These are phyloP conservation scores for Porodaedalea pini DNA, from an alignment of 1,284 basidiomycete genomes.

Conservation along the genomic window DNA sequence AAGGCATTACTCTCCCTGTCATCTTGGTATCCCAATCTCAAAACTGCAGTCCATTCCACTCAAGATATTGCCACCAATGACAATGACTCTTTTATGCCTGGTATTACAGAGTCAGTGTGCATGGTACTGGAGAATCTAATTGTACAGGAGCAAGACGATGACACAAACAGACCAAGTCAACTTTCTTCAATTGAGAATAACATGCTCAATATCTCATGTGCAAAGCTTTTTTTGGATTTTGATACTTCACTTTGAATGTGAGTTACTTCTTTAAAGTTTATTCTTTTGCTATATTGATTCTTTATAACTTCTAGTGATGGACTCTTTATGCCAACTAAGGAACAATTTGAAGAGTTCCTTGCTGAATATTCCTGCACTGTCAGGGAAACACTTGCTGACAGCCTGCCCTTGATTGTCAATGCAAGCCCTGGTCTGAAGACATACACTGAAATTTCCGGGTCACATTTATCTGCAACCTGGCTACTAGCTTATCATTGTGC, in stretches of 20 bases:
- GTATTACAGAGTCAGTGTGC: neutral
- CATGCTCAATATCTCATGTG: neutral
- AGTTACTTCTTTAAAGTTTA: neutral
- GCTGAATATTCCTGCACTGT: no score
- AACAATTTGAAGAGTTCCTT: no score
- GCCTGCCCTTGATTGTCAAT: no score
- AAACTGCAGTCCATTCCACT: neutral
- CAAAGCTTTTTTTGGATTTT: neutral
- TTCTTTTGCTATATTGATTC: no score
- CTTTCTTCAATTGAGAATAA: neutral
- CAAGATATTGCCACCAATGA: neutral
- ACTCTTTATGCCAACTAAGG: no score
- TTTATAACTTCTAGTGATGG: no score
- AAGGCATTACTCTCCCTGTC: neutral
- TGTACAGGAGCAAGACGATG: neutral
- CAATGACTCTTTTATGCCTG: neutral
- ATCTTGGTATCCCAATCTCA: neutral
- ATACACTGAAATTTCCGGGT: neutral
- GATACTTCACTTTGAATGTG: neutral
- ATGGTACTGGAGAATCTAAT: neutral
- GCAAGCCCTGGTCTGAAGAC: no score
- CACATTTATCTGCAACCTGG: neutral
- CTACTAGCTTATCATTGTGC: neutral
- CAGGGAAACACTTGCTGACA: no score
- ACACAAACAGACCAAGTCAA: neutral